phyloP scores from a whole-genome alignment of 257 asterid genomes.

The Solanum paucissectum region DNA sequence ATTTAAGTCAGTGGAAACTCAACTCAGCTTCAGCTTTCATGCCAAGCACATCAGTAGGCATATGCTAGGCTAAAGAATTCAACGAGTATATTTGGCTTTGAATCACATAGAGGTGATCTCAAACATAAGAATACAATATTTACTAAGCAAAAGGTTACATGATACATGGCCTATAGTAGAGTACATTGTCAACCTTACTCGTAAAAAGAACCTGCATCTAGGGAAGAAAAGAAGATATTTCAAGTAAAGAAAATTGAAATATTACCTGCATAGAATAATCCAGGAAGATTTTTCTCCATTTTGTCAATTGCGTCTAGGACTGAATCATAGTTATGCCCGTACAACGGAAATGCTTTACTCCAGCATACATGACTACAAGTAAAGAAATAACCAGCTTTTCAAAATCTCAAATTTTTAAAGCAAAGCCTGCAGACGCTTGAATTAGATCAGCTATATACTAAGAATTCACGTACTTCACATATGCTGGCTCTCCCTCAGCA shows the following conservation, averaged over 20 bases:
- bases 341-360: conserved; percentile 83
- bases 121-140: neutral
- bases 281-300: conserved; percentile 78
- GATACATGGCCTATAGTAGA: neutral
- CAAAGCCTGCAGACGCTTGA: neutral
- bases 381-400: conserved; percentile 10
- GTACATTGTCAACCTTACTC: neutral
- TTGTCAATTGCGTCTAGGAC: conserved; percentile 66
- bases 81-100: neutral
- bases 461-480: conserved; percentile 40
- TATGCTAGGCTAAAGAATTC: neutral
- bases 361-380: conserved; percentile 68
- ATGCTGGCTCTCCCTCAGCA: conserved; percentile 74
- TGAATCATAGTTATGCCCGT: conserved; percentile 52
- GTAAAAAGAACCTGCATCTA: neutral
- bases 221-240: neutral
- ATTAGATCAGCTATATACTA: neutral
- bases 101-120: neutral
- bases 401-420: neutral
- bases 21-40: neutral
- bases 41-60: neutral
- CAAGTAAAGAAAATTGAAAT: neutral
- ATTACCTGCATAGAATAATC: conserved; percentile 80
- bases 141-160: neutral
- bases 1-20: neutral